Evolutionary conservation across 1,139 yeast genomes (phyloP), one percentile per base, ranked within the genome.

Genomic region (Nakaseomyces delphensis): DNA sequence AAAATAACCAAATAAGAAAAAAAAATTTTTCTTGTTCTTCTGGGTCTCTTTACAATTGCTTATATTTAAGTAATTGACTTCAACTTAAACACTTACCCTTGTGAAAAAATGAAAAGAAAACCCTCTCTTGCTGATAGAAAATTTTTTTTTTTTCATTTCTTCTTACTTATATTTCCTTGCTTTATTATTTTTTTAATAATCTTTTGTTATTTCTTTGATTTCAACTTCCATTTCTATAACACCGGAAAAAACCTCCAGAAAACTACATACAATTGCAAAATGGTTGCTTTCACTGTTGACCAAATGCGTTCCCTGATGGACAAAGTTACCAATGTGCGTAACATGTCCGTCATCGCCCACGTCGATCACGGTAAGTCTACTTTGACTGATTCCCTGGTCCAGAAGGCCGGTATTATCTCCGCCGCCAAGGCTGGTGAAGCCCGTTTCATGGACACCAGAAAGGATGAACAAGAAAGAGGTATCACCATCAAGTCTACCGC

Each of bases 291-390:
- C 65, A 63, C 67, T 57, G 64, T 63, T 62, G 67, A 83, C 74
- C 96, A 89, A 77, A 89, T 89, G 84, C 94, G 97, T 78, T 89
- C 75, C 66, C 82, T 89, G 75, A 89, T 89, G 97, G 97, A 91
- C 94, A 84, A 82, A 76, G 96, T 87, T 78, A 83, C 96, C 74
- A 89, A 91, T 70, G 96, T 91, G 69, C 96, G 98, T 80, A 91
- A 91, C 94, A 91, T 91, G 95, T 91, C 97, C 74, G 98, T 91
- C 74, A 91, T 91, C 82, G 98, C 98, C 69, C 98, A 91, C 84
- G 97, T 91, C 83, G 98, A 91, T 81, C 98, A 91, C 81, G 98
- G 98, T 77, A 91, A 91, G 75, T 87, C 97, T 60, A 91, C 98
- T 65, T 82, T 91, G 74, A 87, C 98, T 71, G 98, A 91, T 75